Evolutionary conservation across 192 early-diverging fungal species (phyloP).

Genomic region (Linnemannia zychae): DNA sequence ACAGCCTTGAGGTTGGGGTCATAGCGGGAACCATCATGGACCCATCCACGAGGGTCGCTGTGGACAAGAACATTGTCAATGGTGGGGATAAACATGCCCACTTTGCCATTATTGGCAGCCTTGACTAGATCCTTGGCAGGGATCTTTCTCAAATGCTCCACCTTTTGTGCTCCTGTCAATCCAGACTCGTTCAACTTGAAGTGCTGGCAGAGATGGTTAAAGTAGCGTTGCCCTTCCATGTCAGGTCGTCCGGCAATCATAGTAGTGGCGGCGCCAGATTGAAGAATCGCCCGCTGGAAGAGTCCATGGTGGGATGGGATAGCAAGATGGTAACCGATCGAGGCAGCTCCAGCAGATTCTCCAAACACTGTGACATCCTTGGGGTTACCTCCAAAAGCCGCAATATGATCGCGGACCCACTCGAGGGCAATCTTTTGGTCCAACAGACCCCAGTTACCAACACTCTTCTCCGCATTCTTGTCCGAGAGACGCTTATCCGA

Average conservation of each 20-base stretch:
- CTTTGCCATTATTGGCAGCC: slow-evolving; percentile 26
- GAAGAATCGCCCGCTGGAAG: slow-evolving; percentile 51
- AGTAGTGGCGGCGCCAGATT: slow-evolving; percentile 42
- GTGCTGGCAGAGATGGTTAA: slow-evolving; percentile 39
- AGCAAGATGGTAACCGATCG: slow-evolving; percentile 53
- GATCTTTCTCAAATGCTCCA: slow-evolving; percentile 25
- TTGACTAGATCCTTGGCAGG: slow-evolving; percentile 44
- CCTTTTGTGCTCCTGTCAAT: slow-evolving; percentile 22
- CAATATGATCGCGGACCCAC: slow-evolving; percentile 70
- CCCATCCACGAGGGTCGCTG: slow-evolving; percentile 26
- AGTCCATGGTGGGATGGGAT: slow-evolving; percentile 45
- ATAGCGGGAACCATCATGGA: slow-evolving; percentile 36
- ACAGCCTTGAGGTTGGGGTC: slow-evolving; percentile 37
- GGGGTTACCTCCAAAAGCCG: slow-evolving; percentile 71
- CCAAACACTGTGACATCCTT: slow-evolving; percentile 65
- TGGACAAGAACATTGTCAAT: slow-evolving; percentile 42
- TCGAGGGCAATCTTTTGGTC: slow-evolving; percentile 67
- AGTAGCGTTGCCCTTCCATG: slow-evolving; percentile 41
- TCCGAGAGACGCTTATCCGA: slow-evolving; percentile 21
- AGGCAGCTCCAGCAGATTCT: slow-evolving; percentile 63
- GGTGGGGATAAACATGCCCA: slow-evolving; percentile 38
- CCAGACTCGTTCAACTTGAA: slow-evolving; percentile 19
- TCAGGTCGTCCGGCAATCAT: slow-evolving; percentile 27
- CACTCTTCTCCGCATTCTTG: slow-evolving; percentile 19
- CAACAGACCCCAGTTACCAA: slow-evolving; percentile 63